Conservation (phyloP, 2,329 filamentous ascomycete genomes). For the Elsinoe necatrix region DNA sequence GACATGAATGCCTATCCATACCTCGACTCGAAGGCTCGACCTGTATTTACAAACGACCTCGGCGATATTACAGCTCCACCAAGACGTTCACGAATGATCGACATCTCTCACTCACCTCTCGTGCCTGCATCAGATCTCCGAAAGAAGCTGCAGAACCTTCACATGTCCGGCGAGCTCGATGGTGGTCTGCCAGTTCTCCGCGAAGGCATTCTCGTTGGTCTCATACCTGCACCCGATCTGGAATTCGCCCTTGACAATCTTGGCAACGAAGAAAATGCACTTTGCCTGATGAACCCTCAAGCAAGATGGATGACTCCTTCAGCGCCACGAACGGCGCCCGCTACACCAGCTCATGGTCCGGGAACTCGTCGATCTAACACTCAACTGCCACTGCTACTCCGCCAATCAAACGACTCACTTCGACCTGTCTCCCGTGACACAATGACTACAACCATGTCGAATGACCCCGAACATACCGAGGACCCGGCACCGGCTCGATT, state of each 20-base stretch:
- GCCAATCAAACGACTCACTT: slow-evolving; percentile 7
- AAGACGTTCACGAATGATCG: slow-evolving; percentile 70
- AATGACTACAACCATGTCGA: background rate
- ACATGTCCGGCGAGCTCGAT: slow-evolving; percentile 81
- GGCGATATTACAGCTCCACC: slow-evolving; percentile 75
- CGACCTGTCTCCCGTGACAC: slow-evolving; percentile 7
- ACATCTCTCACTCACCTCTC: slow-evolving; percentile 74
- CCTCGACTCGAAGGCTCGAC: slow-evolving; percentile 91
- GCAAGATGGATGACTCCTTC: slow-evolving; percentile 35
- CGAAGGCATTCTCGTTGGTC: slow-evolving; percentile 68
- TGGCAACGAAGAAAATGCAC: slow-evolving; percentile 56
- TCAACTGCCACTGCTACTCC: slow-evolving; percentile 2
- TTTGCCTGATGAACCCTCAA: slow-evolving; percentile 74
- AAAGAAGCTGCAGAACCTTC: slow-evolving; percentile 69
- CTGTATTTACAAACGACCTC: slow-evolving; percentile 79
- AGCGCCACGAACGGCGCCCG: slow-evolving; percentile 14
- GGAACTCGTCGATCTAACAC: slow-evolving; percentile 37
- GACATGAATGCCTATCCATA: slow-evolving; percentile 98
- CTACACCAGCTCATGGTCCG: slow-evolving; percentile 43
- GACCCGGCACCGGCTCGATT: background rate
- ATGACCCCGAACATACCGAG: background rate
- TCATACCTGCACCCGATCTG: slow-evolving; percentile 89
- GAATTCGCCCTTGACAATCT: slow-evolving; percentile 87
- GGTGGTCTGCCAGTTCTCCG: slow-evolving; percentile 82
- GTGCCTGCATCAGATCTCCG: slow-evolving; percentile 70